A percentile compares a stretch with the other conserved stretches of the same genome.
Evolutionary conservation across 495 filamentous ascomycete genomes (phyloP).

Genomic region (Aspergillus cristatus): DNA sequence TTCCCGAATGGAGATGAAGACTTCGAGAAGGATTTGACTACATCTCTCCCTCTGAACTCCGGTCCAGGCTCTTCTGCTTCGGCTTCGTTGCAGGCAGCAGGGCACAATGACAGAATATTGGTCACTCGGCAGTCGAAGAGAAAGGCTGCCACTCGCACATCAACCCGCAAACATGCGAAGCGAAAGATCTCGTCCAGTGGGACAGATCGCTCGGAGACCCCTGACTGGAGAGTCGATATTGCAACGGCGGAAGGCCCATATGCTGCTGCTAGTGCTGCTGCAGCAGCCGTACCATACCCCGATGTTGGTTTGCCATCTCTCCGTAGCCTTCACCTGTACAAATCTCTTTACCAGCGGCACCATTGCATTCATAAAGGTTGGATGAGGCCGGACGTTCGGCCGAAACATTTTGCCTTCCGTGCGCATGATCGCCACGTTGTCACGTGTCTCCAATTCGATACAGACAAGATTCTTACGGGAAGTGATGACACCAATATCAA

Average conservation of each 20-base stretch:
- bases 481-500: slow-evolving; percentile 98
- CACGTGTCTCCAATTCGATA: slow-evolving; percentile 94
- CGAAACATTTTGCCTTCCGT: slow-evolving; percentile 90
- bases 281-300: slow-evolving; percentile 71
- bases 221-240: slow-evolving; percentile 36
- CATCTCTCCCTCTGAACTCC: slow-evolving; percentile 24
- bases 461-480: slow-evolving; percentile 94
- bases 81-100: slow-evolving; percentile 7
- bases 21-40: slow-evolving; percentile 70
- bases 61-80: slow-evolving; percentile 2
- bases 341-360: slow-evolving; percentile 89
- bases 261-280: slow-evolving; percentile 74
- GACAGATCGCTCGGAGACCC: slow-evolving; percentile 25
- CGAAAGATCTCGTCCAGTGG: slow-evolving; percentile 43
- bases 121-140: slow-evolving; percentile 39
- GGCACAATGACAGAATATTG: slow-evolving; percentile 19
- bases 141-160: slow-evolving; percentile 39
- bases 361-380: slow-evolving; percentile 81
- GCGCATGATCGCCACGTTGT: slow-evolving; percentile 95
- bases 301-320: slow-evolving; percentile 69
- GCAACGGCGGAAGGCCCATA: slow-evolving; percentile 65
- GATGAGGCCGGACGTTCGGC: slow-evolving; percentile 77
- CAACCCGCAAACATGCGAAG: slow-evolving; percentile 44
- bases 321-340: slow-evolving; percentile 81
- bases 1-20: slow-evolving; percentile 66